A percentile compares a stretch with the other conserved stretches of the same genome.
phyloP scores from a whole-genome alignment of 306 rosid genomes.

The Corylus avellana region DNA sequence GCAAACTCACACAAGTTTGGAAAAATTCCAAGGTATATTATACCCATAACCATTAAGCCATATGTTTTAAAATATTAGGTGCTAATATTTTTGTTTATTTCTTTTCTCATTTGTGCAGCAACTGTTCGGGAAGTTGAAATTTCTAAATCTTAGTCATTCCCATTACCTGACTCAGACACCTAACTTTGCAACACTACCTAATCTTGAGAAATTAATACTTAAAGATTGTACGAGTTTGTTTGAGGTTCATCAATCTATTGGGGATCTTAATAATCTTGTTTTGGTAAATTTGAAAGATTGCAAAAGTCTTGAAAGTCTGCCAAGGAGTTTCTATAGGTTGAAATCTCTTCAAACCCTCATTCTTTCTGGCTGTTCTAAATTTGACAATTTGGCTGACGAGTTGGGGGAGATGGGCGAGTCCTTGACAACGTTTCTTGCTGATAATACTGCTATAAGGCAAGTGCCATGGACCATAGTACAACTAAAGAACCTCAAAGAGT shows the following conservation, averaged over 20 bases:
- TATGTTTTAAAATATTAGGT: no score
- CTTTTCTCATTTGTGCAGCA: not conserved
- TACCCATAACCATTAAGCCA: no score
- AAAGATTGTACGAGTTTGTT: no score
- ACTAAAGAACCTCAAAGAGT: no score
- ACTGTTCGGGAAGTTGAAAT: constrained; percentile 17
- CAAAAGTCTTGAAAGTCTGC: no score
- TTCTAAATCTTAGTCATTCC: constrained; percentile 27
- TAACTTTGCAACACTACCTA: constrained; percentile 32
- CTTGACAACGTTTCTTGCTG: constrained; percentile 11
- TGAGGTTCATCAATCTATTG: no score
- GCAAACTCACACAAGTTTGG: constrained; percentile 36
- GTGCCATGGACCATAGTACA: constrained; percentile 19
- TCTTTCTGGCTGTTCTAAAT: constrained; percentile 43
- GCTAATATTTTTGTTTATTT: no score
- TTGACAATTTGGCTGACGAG: constrained; percentile 35
- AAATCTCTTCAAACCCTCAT: constrained; percentile 40
- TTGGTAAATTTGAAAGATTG: no score
- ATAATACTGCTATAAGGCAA: constrained; percentile 35
- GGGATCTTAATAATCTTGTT: no score
- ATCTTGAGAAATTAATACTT: constrained; percentile 30
- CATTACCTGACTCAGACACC: constrained; percentile 29
- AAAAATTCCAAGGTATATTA: constrained; percentile 32
- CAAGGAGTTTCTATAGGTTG: constrained; percentile 19
- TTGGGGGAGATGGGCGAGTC: constrained; percentile 42